These are phyloP conservation scores for Xylaria acuta DNA, from an alignment of 495 filamentous ascomycete genomes.

Conservation along the genomic window DNA sequence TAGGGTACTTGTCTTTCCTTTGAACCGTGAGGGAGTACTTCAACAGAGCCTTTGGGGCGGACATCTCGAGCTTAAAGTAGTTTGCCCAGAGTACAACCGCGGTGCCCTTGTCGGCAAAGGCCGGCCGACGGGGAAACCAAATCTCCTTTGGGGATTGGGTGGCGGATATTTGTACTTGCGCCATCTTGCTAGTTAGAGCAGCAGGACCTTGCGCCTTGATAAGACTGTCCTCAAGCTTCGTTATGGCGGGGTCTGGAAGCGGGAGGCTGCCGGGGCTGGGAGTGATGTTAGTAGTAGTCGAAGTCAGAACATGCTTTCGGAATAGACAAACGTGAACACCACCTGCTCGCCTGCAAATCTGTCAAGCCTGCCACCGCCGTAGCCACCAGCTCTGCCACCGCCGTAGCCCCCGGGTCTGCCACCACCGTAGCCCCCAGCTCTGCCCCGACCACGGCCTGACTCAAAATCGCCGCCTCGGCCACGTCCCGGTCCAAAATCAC, in stretches of 20 bases:
- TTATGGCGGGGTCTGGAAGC: conserved; percentile 39
- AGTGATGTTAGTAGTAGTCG: background rate
- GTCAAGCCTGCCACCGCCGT: conserved; percentile 28
- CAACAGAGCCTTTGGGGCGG: conserved; percentile 41
- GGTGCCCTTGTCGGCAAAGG: conserved; percentile 61
- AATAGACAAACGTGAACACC: conserved; percentile 40
- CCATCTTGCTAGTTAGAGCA: conserved; percentile 34
- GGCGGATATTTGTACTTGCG: conserved; percentile 35
- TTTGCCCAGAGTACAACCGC: conserved; percentile 66
- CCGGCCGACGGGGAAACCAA: conserved; percentile 59
- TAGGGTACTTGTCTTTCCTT: conserved; percentile 10
- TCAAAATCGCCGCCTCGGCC: conserved; percentile 31
- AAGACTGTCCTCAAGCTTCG: conserved; percentile 43
- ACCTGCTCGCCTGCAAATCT: conserved; percentile 31
- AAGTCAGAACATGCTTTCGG: background rate
- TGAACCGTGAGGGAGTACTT: conserved; percentile 45
- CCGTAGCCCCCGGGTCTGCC: conserved; percentile 27
- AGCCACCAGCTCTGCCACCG: background rate
- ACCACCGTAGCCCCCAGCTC: too few species aligned
- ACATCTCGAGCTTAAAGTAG: conserved; percentile 62
- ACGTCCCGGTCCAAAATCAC: conserved; percentile 23
- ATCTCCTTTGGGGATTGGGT: conserved; percentile 17
- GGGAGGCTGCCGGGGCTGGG: conserved; percentile 11
- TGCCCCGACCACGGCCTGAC: conserved; percentile 19
- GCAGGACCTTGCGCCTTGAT: conserved; percentile 29